Conservation (phyloP, 2,329 filamentous ascomycete species). For the Diaporthe destruens region DNA sequence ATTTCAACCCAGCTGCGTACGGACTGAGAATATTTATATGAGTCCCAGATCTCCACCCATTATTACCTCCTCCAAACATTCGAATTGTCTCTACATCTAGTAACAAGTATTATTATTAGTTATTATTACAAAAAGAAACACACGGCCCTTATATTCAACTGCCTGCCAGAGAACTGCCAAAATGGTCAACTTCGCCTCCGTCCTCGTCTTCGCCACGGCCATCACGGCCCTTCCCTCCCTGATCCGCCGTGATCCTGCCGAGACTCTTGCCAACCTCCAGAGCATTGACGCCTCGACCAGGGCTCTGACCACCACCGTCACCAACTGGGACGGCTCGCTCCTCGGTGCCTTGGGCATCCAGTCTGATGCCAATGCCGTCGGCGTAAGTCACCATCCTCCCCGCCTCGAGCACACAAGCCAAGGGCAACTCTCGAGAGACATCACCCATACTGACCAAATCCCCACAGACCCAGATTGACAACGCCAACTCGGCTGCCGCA, state of each 20-base stretch:
- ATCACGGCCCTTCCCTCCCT: conserved; percentile 34
- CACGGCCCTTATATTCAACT: conserved; percentile 1
- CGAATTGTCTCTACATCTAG: neutral
- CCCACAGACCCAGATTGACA: conserved; percentile 25
- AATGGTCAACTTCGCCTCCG: conserved; percentile 38
- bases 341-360: conserved; percentile 36
- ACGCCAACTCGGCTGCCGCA: conserved; percentile 34
- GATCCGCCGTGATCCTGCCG: conserved; percentile 31
- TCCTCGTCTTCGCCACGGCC: conserved; percentile 33
- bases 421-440: neutral
- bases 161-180: conserved; percentile 7
- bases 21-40: conserved; percentile 18
- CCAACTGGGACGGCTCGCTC: conserved; percentile 35
- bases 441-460: neutral
- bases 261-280: conserved; percentile 36
- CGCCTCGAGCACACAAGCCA: neutral
- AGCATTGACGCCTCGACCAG: conserved; percentile 35
- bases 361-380: conserved; percentile 10
- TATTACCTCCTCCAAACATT: no score
- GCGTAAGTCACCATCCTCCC: conserved; percentile 15
- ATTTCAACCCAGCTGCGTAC: neutral
- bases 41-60: neutral
- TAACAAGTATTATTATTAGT: neutral
- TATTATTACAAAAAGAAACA: no score
- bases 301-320: conserved; percentile 33